Conservation (phyloP, 73 alveolate species). For the Strombidium stylifer region DNA sequence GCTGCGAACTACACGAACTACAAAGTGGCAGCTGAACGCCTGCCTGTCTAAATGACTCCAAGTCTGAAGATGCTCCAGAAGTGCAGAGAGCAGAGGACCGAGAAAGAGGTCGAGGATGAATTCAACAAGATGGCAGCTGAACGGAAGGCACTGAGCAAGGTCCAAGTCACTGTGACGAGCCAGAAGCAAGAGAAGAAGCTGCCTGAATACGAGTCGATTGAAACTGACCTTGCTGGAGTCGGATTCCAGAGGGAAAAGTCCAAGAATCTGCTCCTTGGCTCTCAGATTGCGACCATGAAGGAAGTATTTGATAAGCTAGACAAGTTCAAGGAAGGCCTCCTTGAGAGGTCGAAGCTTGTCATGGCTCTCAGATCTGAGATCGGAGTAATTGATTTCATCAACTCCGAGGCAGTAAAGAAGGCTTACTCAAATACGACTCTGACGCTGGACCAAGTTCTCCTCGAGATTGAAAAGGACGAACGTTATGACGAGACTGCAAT, state of each 20-base stretch:
- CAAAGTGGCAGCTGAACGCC: too few relatives aligned
- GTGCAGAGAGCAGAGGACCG: conserved; percentile 7
- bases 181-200: background rate
- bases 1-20: too few relatives aligned
- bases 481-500: background rate
- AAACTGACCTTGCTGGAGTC: background rate
- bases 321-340: conserved; percentile 35
- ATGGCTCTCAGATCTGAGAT: conserved; percentile 50
- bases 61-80: conserved; percentile 20
- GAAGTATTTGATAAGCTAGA: conserved; percentile 55
- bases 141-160: too few relatives aligned
- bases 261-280: conserved; percentile 25
- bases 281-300: conserved; percentile 39
- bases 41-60: conserved; percentile 31
- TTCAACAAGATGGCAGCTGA: conserved; percentile 1
- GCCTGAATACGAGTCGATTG: too few relatives aligned
- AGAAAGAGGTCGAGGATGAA: conserved; percentile 26
- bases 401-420: conserved; percentile 48
- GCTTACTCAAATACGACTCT: conserved; percentile 23
- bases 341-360: conserved; percentile 38
- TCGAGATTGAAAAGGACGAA: conserved; percentile 57
- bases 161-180: background rate
- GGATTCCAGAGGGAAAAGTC: conserved; percentile 18
- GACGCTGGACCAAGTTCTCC: conserved; percentile 34
- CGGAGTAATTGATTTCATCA: conserved; percentile 47